Conservation (phyloP, 768 basidiomycete species). For the Krasilnikovozyma curviuscula region DNA sequence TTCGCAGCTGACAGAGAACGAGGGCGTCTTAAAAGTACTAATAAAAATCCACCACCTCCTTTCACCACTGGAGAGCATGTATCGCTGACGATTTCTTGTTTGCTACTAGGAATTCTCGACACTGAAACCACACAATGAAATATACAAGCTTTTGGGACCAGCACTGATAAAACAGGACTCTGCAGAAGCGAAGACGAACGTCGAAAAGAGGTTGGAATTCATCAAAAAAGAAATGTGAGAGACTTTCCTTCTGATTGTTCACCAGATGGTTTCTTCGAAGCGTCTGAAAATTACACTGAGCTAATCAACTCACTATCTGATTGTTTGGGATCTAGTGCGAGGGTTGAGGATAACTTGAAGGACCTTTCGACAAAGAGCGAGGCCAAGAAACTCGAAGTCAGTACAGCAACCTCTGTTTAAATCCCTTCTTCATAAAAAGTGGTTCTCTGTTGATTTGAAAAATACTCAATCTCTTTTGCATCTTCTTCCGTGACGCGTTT, state of each 20-base stretch:
- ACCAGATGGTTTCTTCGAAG: not conserved
- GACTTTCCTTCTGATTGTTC: not conserved
- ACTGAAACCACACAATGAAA: conserved; percentile 51
- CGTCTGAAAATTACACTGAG: not conserved
- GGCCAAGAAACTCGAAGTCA: conserved; percentile 63
- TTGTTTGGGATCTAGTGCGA: conserved; percentile 33
- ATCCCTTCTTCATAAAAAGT: not conserved
- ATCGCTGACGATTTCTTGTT: not conserved
- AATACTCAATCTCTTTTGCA: not conserved
- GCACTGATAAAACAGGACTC: conserved; percentile 79
- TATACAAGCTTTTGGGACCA: conserved; percentile 83
- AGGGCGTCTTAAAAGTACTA: conserved; percentile 69
- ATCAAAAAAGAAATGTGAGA: conserved; percentile 72
- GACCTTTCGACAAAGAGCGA: conserved; percentile 58
- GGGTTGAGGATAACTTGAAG: conserved; percentile 63
- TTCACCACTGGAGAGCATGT: not conserved
- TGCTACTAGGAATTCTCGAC: conserved; percentile 53
- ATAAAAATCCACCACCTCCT: not conserved
- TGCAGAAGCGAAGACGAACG: conserved; percentile 63
- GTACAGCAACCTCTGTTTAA: conserved; percentile 8
- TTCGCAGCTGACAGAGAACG: conserved; percentile 75
- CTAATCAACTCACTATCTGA: not conserved
- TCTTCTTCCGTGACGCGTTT: not conserved
- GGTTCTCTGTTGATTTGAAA: not conserved
- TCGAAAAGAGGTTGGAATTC: conserved; percentile 75